Conservation (phyloP, 148 eudicot species). For the Gaultheria prostrata region DNA sequence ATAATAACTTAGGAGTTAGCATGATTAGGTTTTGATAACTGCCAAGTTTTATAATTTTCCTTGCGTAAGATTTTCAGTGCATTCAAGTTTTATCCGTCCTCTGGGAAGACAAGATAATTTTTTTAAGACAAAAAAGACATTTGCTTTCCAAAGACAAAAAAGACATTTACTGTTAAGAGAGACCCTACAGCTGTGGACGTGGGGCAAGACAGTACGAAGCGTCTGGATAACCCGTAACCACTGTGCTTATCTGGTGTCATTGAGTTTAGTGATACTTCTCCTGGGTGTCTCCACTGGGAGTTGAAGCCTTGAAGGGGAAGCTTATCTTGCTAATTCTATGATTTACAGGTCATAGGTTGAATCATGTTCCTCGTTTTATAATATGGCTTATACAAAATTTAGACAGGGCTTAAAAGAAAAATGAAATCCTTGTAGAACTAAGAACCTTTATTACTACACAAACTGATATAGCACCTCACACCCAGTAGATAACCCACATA, state of each 20-base stretch:
- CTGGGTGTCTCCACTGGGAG: not conserved
- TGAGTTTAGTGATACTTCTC: not conserved
- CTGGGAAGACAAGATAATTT: not conserved
- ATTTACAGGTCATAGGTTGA: not conserved
- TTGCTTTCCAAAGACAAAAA: not conserved
- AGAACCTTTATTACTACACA: not conserved
- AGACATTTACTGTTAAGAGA: not conserved
- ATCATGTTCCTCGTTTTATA: not conserved
- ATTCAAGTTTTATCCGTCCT: not conserved
- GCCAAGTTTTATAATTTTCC: not conserved
- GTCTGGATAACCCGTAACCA: not conserved
- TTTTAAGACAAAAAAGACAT: not conserved
- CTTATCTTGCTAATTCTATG: not conserved
- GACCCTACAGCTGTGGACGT: not conserved
- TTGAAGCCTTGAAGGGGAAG: not conserved
- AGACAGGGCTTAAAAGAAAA: not conserved
- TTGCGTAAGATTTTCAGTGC: not conserved
- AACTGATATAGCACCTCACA: not conserved
- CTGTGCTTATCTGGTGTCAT: too few species aligned
- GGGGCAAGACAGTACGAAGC: constrained; percentile 2
- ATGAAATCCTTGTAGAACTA: not conserved
- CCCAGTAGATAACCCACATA: not conserved
- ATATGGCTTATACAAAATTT: not conserved
- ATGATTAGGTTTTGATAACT: not conserved
- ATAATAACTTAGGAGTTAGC: not conserved